phyloP scores from a whole-genome alignment of 495 filamentous ascomycete species.

The Penicillium psychrofluorescens region DNA sequence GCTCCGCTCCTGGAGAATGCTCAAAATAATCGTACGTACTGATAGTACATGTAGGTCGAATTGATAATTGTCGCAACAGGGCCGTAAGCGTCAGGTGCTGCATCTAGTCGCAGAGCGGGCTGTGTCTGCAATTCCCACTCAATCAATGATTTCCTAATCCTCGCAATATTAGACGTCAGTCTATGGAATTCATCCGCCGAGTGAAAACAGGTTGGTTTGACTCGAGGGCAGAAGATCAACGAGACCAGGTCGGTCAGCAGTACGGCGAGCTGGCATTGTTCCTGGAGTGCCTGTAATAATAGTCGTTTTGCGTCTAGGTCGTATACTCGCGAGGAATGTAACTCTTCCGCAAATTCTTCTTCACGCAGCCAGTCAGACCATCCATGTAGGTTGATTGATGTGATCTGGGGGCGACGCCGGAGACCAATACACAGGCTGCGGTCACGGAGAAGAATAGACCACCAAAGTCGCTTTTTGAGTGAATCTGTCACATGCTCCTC shows the following conservation, averaged over 20 bases:
- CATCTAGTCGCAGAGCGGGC: not conserved
- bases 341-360: slow-evolving; percentile 36
- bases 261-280: slow-evolving; percentile 38
- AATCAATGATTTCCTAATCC: slow-evolving; percentile 11
- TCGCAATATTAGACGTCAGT: slow-evolving; percentile 5
- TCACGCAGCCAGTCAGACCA: slow-evolving; percentile 22
- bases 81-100: slow-evolving; percentile 9
- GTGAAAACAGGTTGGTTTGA: slow-evolving; percentile 3
- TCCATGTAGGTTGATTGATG: slow-evolving; percentile 28
- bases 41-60: slow-evolving; percentile 44
- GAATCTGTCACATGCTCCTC: slow-evolving; percentile 10
- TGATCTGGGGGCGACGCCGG: slow-evolving; percentile 39
- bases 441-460: slow-evolving; percentile 45
- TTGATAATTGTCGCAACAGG: slow-evolving; percentile 33
- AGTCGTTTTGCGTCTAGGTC: slow-evolving; percentile 30
- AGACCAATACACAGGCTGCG: slow-evolving; percentile 41
- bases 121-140: slow-evolving; percentile 14
- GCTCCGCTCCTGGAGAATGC: not conserved
- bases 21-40: slow-evolving; percentile 20
- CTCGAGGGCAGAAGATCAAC: slow-evolving; percentile 29
- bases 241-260: slow-evolving; percentile 38
- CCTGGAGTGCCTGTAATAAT: slow-evolving; percentile 34
- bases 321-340: slow-evolving; percentile 35
- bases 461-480: slow-evolving; percentile 40
- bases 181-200: slow-evolving; percentile 8